phyloP scores from a whole-genome alignment of 208 protist genomes.

The Trypanosomatidae sp. region DNA sequence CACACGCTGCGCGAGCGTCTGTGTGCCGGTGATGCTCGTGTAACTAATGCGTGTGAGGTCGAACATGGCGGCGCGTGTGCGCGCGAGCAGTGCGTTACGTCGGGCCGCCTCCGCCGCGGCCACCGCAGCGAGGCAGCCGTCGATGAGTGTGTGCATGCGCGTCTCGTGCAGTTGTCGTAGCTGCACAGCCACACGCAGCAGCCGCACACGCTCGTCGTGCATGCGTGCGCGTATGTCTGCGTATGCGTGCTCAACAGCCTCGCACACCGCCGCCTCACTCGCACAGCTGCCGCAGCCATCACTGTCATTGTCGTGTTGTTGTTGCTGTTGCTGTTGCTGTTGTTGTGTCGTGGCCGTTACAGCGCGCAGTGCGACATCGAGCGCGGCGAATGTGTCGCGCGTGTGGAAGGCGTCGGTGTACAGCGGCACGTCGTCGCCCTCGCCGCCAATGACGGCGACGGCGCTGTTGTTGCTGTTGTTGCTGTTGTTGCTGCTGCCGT shows the following conservation, averaged over 20 bases:
- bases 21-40: conserved; percentile 46
- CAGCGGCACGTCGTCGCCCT: too few species aligned
- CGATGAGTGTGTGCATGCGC: conserved; percentile 25
- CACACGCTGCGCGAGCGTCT: conserved; percentile 67
- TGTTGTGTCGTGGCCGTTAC: too few species aligned
- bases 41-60: conserved; percentile 56
- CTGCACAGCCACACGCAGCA: conserved; percentile 21
- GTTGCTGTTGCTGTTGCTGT: too few species aligned
- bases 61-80: conserved; percentile 42
- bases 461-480: neutral
- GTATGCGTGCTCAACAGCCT: too few species aligned
- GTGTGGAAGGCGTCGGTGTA: too few species aligned
- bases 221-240: too few species aligned
- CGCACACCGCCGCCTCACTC: too few species aligned
- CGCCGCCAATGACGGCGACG: neutral
- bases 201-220: conserved; percentile 28
- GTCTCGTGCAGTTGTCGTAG: conserved; percentile 12
- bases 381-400: too few species aligned
- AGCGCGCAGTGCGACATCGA: too few species aligned
- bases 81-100: conserved; percentile 15
- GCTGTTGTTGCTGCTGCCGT: neutral
- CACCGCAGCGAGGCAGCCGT: conserved; percentile 14
- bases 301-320: too few species aligned
- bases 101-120: conserved; percentile 30
- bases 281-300: too few species aligned